A percentile compares a stretch with the other conserved stretches of the same genome.
These are phyloP conservation scores for Phytophthora agathidicida DNA, from an alignment of 352 stramenopile genomes.

Conservation along the genomic window DNA sequence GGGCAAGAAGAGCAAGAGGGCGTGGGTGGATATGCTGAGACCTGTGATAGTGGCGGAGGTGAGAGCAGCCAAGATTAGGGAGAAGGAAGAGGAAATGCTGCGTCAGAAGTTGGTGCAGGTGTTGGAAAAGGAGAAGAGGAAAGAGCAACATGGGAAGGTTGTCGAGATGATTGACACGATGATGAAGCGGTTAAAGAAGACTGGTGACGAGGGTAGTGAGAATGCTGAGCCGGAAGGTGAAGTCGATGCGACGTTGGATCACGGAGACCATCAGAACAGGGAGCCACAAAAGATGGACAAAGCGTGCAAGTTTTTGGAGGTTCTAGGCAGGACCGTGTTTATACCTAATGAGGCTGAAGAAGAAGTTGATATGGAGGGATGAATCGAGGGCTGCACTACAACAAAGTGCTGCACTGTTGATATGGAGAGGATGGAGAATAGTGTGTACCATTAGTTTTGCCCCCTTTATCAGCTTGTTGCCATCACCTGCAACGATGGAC, in stretches of 20 bases:
- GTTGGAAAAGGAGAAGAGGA: constrained; percentile 46
- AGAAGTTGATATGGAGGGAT: constrained; percentile 28
- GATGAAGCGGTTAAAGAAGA: constrained; percentile 1
- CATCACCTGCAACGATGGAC: no score
- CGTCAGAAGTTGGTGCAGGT: constrained; percentile 35
- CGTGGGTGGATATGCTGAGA: constrained; percentile 58
- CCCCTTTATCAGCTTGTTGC: no score
- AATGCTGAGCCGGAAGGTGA: constrained; percentile 31
- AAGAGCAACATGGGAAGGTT: constrained; percentile 35
- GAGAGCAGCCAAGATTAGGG: constrained; percentile 31
- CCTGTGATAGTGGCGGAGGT: constrained; percentile 31
- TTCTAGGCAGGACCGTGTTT: constrained; percentile 29
- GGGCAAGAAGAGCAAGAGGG: constrained; percentile 68
- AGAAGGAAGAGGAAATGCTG: constrained; percentile 51
- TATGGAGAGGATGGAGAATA: no score
- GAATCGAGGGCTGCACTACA: constrained; percentile 19
- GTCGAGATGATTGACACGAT: constrained; percentile 25
- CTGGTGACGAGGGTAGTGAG: not conserved
- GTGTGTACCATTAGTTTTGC: no score
- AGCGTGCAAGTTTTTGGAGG: constrained; percentile 21
- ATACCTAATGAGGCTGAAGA: constrained; percentile 20
- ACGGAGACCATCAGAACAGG: constrained; percentile 11
- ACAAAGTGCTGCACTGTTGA: no score
- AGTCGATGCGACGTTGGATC: constrained; percentile 2
- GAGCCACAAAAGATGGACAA: not conserved